Base-by-base conservation (phyloP, 2,329 filamentous ascomycete species). In the Scytalidium lignicola region DNA sequence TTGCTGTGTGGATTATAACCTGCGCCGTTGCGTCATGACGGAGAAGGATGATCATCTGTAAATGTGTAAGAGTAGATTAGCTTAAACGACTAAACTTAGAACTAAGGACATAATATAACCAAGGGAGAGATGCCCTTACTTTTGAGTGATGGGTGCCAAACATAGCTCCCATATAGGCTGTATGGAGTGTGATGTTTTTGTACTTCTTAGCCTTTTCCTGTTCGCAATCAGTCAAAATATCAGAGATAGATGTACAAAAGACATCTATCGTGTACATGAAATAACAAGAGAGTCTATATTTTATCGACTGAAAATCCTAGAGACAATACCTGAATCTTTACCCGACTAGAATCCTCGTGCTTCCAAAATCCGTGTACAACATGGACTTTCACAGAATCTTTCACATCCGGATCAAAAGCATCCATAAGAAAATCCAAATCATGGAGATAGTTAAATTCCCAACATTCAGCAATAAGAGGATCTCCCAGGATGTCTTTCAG, bases 1-100 rank as follows among this genome's bases (percentile, higher is more conserved):
- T 96, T 17, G 90, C 89, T 0, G 90, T 96, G 58, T 95, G 88
- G 23, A 96, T 90, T 49, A 95, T 69, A 5, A 96, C 71, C 67
- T 95, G 86, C 0, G 85, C 87, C 0, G 76, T 80, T 53, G 86
- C 82, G 62, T 95, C 89, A 63, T 87, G 83, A 4, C 87, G 79
- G 53, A 95, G 74, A 3, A 95, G 67, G n/a, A 95, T 72, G 66
- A 95, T 79, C 87, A 95, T 93, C 67, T 95, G 93, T 17, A 23
- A 32, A 37, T 4, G 8, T 19, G 13, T 28, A 13, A 37, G 32
- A 13, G 15, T 4, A 17, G 4, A 17, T 37, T 26, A 26, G n/a
- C n/a, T n/a, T n/a, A n/a, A n/a, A n/a, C n/a, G n/a, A n/a, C n/a
- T n/a, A n/a, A n/a, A n/a, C n/a, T n/a, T n/a, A n/a, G n/a, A n/a